Conservation (phyloP, 139 green algal genomes). For the Chlamydomonas incerta region DNA sequence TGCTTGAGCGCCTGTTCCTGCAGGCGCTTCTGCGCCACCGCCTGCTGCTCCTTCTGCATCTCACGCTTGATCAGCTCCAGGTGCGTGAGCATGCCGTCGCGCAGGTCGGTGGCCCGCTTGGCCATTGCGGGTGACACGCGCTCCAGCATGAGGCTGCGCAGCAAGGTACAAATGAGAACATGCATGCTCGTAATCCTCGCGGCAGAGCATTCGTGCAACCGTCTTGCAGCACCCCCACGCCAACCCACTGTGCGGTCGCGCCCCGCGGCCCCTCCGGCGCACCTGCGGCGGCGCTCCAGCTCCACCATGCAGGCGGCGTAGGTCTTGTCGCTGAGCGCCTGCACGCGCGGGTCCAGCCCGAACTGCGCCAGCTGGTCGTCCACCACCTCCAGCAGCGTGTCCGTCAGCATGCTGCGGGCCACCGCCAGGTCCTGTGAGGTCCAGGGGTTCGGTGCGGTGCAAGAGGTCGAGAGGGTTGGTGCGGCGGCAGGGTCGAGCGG, state of each 20-base stretch:
- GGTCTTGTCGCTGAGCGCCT: slow-evolving; percentile 30
- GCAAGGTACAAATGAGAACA: no score
- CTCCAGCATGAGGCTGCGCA: slow-evolving; percentile 12
- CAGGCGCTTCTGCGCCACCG: not conserved
- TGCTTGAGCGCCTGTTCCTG: not conserved
- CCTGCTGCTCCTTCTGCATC: not conserved
- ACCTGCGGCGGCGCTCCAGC: slow-evolving; percentile 24
- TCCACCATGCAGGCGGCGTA: slow-evolving; percentile 46
- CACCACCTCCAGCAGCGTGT: slow-evolving; percentile 23
- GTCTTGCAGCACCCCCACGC: no score
- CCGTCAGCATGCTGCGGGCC: slow-evolving; percentile 3
- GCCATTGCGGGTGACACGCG: not conserved
- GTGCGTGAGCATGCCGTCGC: slow-evolving; percentile 44
- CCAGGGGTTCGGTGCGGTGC: no score
- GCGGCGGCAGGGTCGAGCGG: no score
- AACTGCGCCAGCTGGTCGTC: slow-evolving; percentile 41
- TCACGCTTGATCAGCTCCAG: slow-evolving; percentile 43
- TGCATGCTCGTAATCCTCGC: no score
- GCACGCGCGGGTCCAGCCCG: not conserved
- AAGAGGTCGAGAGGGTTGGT: no score
- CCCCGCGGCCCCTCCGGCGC: not conserved
- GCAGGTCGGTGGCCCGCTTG: slow-evolving; percentile 28
- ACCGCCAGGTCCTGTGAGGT: slow-evolving; percentile 18
- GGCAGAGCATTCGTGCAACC: no score
- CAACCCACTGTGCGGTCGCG: no score